Evolutionary conservation across 164 flowering plant species (phyloP), one percentile per base, ranked within the genome.

Genomic region (Tetrastigma voinierianum): DNA sequence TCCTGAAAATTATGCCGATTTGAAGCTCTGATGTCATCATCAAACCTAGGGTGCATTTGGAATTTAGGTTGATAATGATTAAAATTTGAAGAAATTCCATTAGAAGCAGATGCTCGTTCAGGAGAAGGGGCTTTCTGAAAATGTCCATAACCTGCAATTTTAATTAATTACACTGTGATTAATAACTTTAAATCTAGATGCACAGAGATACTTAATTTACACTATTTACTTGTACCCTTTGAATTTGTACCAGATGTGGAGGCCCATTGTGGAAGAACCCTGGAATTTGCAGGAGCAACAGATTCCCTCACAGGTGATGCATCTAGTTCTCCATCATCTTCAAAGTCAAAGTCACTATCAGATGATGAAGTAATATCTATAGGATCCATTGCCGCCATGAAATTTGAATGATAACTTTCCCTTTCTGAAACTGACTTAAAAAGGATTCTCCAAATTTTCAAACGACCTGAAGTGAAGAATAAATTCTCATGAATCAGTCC

Each of bases 331-430:
- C 66, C 40, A 43, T 57, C 72, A 71, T 77, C 83, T 57, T 78
- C 78, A 9, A 77, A 59, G 20, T 82, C 90, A 19, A 65, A 55
- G 57, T 91, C 97, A 69, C 85, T 84, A 69, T 89, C 96, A 55
- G 96, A 88, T 17, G 96, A 89, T 17, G 96, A 89, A 70, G 81
- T 65, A 24, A 93, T 88, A 49, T 86, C 87, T 66, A 93, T 90
- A 52, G 78, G 82, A 47, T 80, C 85, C 72, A 72, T 77, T 20
- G 69, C 43, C 66, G 68, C 75, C 68, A 72, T 59, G 18, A 48
- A 57, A 56, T 47, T 46, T 44, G 21, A 46, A 44, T 44, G 57
- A 47, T 58, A 67, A 20, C 21, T 68, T 57, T 49, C 23, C 55
- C 46, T 46, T 59, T 65, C 56, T 45, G 60, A 61, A 68, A 54